Conservation (phyloP, 116 monocot genomes). For the Cymodocea nodosa region DNA sequence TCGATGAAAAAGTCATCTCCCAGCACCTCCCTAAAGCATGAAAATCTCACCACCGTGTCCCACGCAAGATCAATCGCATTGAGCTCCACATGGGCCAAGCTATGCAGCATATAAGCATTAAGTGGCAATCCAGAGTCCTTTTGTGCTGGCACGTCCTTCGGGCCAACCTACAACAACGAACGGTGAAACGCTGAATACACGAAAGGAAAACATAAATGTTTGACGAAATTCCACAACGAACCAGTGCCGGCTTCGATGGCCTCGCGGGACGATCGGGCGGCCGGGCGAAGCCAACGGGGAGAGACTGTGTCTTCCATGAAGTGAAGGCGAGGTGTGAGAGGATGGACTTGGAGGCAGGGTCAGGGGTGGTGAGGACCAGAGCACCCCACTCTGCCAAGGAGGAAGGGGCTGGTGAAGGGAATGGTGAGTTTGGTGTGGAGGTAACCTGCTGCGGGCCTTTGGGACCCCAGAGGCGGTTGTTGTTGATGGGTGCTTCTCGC, state of each 20-base stretch:
- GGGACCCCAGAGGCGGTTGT: conserved; percentile 48
- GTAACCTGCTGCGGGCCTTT: conserved; percentile 8
- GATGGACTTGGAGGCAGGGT: conserved; percentile 51
- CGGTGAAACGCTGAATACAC: not conserved
- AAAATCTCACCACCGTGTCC: conserved; percentile 89
- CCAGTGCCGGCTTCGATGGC: conserved; percentile 41
- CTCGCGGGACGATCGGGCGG: conserved; percentile 64
- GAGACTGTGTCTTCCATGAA: conserved; percentile 15
- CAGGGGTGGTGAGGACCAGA: conserved; percentile 56
- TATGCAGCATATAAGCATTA: conserved; percentile 86
- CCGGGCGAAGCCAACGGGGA: conserved; percentile 34
- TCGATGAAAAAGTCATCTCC: conserved; percentile 76
- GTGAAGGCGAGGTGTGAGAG: conserved; percentile 72
- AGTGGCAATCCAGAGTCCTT: conserved; percentile 76
- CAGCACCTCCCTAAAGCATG: conserved; percentile 27
- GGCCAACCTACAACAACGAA: conserved; percentile 33
- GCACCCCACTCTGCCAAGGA: conserved; percentile 65
- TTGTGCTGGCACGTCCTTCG: conserved; percentile 57
- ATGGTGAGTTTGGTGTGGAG: not conserved
- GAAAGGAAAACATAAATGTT: not conserved
- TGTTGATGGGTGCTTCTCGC: conserved; percentile 41
- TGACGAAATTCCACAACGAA: conserved; percentile 15
- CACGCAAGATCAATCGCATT: conserved; percentile 93
- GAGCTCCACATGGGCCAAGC: conserved; percentile 91
- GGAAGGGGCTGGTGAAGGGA: conserved; percentile 8